Conservation (phyloP, 2,329 filamentous ascomycete species). For the Kalaharituber pfeilii region DNA sequence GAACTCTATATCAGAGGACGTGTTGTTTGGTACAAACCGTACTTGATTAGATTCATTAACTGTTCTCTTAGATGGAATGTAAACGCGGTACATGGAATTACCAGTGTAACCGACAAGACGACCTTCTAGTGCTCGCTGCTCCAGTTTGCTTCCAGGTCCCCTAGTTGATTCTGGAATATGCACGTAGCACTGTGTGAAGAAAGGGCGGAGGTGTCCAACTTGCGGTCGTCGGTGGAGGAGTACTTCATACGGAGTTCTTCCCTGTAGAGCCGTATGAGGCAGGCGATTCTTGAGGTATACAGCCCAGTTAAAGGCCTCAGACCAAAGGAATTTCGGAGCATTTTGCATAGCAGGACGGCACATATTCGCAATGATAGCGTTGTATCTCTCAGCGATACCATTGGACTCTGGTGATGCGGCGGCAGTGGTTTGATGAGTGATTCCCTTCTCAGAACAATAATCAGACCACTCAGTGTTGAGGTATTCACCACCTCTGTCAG, state of each 20-base stretch:
- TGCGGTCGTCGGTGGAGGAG: not conserved
- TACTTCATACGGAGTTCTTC: conserved; percentile 2
- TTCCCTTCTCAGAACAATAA: not conserved
- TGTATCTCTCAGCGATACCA: not conserved
- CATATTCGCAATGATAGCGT: not conserved
- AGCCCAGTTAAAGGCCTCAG: not conserved
- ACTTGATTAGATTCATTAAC: no score
- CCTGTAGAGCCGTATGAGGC: not conserved
- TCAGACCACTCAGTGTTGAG: not conserved
- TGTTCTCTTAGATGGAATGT: no score
- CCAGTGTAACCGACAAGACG: no score
- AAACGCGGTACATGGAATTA: no score
- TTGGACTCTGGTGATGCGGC: not conserved
- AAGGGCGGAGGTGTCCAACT: conserved; percentile 1
- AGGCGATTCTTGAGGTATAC: not conserved
- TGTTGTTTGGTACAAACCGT: no score
- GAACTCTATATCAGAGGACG: no score
- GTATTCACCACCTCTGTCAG: not conserved
- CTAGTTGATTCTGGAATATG: no score
- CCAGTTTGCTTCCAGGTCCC: no score
- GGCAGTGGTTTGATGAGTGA: not conserved
- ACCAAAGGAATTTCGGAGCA: not conserved
- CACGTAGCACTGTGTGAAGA: no score
- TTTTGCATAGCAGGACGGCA: not conserved
- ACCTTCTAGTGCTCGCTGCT: no score